These are phyloP conservation scores for Posidonia australis DNA, from an alignment of 106 monocot species.

Conservation along the genomic window DNA sequence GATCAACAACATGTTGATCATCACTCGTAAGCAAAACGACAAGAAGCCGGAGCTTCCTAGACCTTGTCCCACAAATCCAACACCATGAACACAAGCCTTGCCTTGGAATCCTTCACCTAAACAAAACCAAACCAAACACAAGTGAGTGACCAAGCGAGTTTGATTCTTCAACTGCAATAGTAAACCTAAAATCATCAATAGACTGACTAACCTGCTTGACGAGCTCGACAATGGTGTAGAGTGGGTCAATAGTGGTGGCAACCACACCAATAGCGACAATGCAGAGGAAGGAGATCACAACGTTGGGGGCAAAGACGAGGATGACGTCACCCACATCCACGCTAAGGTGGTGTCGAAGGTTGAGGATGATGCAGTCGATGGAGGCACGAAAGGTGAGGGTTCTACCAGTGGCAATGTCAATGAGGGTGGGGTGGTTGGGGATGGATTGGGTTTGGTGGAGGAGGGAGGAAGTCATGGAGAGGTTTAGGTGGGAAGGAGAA, in stretches of 20 bases:
- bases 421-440: constrained; percentile 11
- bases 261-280: constrained; percentile 50
- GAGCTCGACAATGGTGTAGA: constrained; percentile 58
- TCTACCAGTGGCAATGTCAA: constrained; percentile 9
- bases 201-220: constrained; percentile 40
- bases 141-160: neutral
- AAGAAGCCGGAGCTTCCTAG: constrained; percentile 32
- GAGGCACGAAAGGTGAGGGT: constrained; percentile 13
- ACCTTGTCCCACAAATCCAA: constrained; percentile 37
- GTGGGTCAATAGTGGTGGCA: constrained; percentile 63
- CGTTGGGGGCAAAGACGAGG: constrained; percentile 70
- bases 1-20: neutral
- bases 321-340: constrained; percentile 44
- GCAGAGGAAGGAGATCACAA: constrained; percentile 47
- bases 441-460: constrained; percentile 4
- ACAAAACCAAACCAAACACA: neutral
- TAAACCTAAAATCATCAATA: neutral
- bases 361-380: constrained; percentile 19
- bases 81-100: constrained; percentile 41
- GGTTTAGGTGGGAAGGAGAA: constrained; percentile 4
- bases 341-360: constrained; percentile 16
- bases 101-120: constrained; percentile 22
- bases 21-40: neutral
- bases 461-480: constrained; percentile 15
- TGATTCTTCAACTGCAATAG: neutral